Percentiles rank a stretch among this genome's conserved stretches.
These are phyloP conservation scores for Pythium diclinum DNA, from an alignment of 352 stramenopile species.

Conservation along the genomic window DNA sequence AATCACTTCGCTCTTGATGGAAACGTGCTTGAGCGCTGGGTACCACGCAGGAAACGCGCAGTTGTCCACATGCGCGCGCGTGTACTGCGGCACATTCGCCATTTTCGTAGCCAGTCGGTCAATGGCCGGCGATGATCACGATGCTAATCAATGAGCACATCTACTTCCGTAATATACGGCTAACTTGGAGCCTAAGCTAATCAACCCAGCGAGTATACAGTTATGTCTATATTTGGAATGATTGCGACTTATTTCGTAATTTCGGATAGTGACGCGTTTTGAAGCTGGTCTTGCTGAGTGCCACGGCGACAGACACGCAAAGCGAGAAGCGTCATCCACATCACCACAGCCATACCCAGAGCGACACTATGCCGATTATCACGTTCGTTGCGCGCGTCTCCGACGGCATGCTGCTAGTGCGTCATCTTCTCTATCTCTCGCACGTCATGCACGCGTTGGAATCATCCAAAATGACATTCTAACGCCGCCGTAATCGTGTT, in stretches of 20 bases:
- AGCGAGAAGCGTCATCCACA: conserved; percentile 5
- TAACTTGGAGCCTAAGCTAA: neutral
- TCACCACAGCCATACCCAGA: neutral
- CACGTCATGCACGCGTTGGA: neutral
- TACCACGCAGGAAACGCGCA: conserved; percentile 80
- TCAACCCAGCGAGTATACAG: neutral
- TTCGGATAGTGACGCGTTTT: conserved; percentile 28
- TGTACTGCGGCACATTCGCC: conserved; percentile 38
- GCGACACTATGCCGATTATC: conserved; percentile 87
- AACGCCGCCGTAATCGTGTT: conserved; percentile 3
- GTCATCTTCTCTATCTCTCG: conserved; percentile 13
- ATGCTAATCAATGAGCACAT: neutral
- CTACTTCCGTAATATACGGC: neutral
- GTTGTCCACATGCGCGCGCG: conserved; percentile 70
- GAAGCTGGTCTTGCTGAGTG: conserved; percentile 7
- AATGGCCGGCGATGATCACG: neutral
- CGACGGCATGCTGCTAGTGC: conserved; percentile 91
- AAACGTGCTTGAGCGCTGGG: conserved; percentile 46
- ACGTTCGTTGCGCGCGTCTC: conserved; percentile 93
- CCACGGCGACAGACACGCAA: neutral
- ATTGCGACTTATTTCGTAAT: conserved; percentile 2
- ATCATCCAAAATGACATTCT: neutral
- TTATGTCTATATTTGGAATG: conserved; percentile 4
- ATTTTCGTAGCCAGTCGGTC: conserved; percentile 6
- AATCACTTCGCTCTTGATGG: conserved; percentile 63